These are phyloP conservation scores for Exophiala spinifera DNA, from an alignment of 2,329 filamentous ascomycete species.

Conservation along the genomic window DNA sequence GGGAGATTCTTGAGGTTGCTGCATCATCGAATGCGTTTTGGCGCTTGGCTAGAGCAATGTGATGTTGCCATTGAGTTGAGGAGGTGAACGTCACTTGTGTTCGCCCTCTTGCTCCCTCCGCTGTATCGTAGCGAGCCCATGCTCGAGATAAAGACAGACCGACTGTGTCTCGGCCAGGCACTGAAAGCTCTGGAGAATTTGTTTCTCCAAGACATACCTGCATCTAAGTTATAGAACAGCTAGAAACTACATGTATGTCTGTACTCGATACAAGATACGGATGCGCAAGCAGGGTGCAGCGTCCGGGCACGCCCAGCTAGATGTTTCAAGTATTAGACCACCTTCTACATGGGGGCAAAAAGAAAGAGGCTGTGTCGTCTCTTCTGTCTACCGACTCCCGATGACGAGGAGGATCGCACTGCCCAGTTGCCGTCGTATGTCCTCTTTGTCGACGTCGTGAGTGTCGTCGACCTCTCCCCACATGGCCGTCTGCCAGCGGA, in stretches of 20 bases:
- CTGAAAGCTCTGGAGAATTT: not conserved
- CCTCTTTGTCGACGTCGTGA: conserved; percentile 92
- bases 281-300: no score
- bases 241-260: not conserved
- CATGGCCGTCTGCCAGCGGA: conserved; percentile 80
- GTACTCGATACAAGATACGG: no score
- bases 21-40: conserved; percentile 4
- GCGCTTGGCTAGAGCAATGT: conserved; percentile 8
- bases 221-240: not conserved
- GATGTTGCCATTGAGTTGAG: conserved; percentile 3
- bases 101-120: no score
- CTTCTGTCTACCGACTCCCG: conserved; percentile 42
- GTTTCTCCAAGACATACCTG: not conserved
- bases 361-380: no score
- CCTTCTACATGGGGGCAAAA: no score
- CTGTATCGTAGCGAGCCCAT: no score
- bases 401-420: conserved; percentile 79
- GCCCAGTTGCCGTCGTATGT: conserved; percentile 81
- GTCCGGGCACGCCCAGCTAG: no score
- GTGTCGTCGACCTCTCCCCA: conserved; percentile 99
- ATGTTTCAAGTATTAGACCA: no score
- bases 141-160: not conserved
- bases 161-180: not conserved
- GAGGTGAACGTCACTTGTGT: not conserved
- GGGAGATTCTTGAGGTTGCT: not conserved